Evolutionary conservation across 164 flowering plant species (phyloP).

Genomic region (Platanus orientalis): DNA sequence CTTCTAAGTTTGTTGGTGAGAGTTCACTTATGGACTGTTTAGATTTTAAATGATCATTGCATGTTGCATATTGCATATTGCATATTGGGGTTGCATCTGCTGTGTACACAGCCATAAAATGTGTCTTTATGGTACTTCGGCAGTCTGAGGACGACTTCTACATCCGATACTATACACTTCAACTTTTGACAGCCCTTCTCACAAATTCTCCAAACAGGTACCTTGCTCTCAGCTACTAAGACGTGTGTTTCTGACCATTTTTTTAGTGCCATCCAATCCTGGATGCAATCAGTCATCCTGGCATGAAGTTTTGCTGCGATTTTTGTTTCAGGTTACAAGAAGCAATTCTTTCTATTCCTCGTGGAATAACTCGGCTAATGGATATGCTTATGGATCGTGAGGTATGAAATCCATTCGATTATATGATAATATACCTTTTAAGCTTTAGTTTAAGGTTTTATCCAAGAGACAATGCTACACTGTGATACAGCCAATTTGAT

Average conservation of each 20-base stretch:
- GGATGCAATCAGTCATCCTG: neutral
- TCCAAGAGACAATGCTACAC: too few relatives aligned
- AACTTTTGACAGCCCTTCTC: slow-evolving; percentile 86
- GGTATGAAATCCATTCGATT: slow-evolving; percentile 36
- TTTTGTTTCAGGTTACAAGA: slow-evolving; percentile 82
- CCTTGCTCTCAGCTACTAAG: slow-evolving; percentile 1
- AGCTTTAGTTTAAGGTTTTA: too few relatives aligned
- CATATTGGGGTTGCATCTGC: neutral
- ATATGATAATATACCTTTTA: too few relatives aligned
- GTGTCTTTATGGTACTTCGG: slow-evolving; percentile 14
- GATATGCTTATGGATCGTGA: slow-evolving; percentile 99
- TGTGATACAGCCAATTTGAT: too few relatives aligned
- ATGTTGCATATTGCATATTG: neutral
- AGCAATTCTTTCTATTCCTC: slow-evolving; percentile 86
- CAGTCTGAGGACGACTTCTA: slow-evolving; percentile 99
- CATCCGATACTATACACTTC: slow-evolving; percentile 91
- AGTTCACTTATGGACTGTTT: slow-evolving; percentile 3
- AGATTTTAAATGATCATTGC: neutral
- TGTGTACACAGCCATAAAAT: slow-evolving; percentile 2
- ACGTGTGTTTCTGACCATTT: neutral
- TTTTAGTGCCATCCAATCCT: neutral
- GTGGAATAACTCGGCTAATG: slow-evolving; percentile 95
- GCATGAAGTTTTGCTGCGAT: slow-evolving; percentile 18
- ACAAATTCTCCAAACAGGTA: slow-evolving; percentile 84
- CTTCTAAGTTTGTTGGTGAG: slow-evolving; percentile 94